Percentiles rank a stretch among this genome's conserved stretches.
These are phyloP conservation scores for Ustulina deusta DNA, from an alignment of 2,329 filamentous ascomycete species.

Conservation along the genomic window DNA sequence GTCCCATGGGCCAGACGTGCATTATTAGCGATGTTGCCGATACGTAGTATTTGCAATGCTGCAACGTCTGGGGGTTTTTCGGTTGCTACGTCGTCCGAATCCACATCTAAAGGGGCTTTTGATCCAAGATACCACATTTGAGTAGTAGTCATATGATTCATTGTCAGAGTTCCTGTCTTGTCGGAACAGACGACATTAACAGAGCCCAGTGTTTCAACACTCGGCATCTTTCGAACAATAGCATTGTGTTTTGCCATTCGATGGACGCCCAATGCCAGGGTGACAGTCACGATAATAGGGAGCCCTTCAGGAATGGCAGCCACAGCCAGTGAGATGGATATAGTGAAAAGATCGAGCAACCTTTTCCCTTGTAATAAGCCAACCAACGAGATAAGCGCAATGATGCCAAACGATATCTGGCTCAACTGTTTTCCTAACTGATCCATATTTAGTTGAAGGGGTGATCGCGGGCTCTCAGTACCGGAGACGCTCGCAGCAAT, in stretches of 20 bases:
- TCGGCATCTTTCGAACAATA: slow-evolving; percentile 94
- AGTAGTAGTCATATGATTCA: slow-evolving; percentile 98
- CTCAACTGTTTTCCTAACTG: slow-evolving; percentile 95
- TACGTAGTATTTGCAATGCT: slow-evolving; percentile 83
- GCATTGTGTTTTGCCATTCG: slow-evolving; percentile 96
- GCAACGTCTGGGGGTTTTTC: slow-evolving; percentile 76
- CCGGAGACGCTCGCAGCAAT: slow-evolving; percentile 95
- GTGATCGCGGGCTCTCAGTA: slow-evolving; percentile 94
- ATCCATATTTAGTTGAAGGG: slow-evolving; percentile 96
- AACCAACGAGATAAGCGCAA: slow-evolving; percentile 90
- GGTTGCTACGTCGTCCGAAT: slow-evolving; percentile 65
- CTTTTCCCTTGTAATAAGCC: slow-evolving; percentile 91
- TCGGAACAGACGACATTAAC: slow-evolving; percentile 99
- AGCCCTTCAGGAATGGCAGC: slow-evolving; percentile 96
- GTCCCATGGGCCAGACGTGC: slow-evolving; percentile 82
- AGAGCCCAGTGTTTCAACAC: slow-evolving; percentile 97
- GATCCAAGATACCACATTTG: slow-evolving; percentile 96
- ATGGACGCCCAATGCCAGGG: slow-evolving; percentile 91
- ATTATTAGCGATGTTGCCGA: slow-evolving; percentile 98
- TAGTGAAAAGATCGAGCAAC: slow-evolving; percentile 94
- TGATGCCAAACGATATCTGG: slow-evolving; percentile 95
- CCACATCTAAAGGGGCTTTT: slow-evolving; percentile 63
- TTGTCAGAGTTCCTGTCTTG: slow-evolving; percentile 95
- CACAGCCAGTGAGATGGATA: slow-evolving; percentile 95
- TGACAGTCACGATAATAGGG: slow-evolving; percentile 98